Evolutionary conservation across 2,329 filamentous ascomycete genomes (phyloP).

Genomic region (Amauroascus niger): DNA sequence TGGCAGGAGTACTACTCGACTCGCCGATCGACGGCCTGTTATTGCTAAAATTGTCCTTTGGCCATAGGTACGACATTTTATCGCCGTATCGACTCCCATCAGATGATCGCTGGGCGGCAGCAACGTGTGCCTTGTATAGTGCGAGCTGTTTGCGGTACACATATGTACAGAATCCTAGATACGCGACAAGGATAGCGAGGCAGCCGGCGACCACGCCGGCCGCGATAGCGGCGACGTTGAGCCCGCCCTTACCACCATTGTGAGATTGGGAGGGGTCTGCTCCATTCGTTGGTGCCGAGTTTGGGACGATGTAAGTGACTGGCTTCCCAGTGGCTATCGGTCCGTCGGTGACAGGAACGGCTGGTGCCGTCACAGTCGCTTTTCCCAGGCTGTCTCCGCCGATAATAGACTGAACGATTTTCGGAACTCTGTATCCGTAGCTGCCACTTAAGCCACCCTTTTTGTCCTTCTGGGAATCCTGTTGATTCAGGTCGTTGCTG

Average conservation of each 20-base stretch:
- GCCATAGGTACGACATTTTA: conserved; percentile 13
- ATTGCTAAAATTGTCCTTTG: conserved; percentile 19
- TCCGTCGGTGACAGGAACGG: conserved; percentile 53
- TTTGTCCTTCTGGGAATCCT: conserved; percentile 43
- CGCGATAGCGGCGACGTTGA: conserved; percentile 47
- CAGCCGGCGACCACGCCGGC: conserved; percentile 56
- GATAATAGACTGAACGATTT: conserved; percentile 53
- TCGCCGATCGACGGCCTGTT: neutral
- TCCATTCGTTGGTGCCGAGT: conserved; percentile 11
- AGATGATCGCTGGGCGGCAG: conserved; percentile 51
- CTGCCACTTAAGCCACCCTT: conserved; percentile 49
- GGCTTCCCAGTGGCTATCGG: conserved; percentile 62
- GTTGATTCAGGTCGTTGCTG: conserved; percentile 44
- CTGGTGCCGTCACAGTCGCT: conserved; percentile 59
- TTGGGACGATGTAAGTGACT: conserved; percentile 56
- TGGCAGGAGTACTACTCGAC: conserved; percentile 8
- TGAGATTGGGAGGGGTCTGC: conserved; percentile 21
- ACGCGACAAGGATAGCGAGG: conserved; percentile 55
- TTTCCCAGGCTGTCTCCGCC: conserved; percentile 57
- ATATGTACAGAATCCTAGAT: conserved; percentile 69
- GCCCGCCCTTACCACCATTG: conserved; percentile 28
- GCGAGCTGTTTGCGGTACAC: conserved; percentile 61
- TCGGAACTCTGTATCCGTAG: conserved; percentile 61
- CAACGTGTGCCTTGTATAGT: conserved; percentile 61
- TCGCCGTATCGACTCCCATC: conserved; percentile 32